Conservation (phyloP, 768 basidiomycete species). For the Kwoniella shandongensis region DNA sequence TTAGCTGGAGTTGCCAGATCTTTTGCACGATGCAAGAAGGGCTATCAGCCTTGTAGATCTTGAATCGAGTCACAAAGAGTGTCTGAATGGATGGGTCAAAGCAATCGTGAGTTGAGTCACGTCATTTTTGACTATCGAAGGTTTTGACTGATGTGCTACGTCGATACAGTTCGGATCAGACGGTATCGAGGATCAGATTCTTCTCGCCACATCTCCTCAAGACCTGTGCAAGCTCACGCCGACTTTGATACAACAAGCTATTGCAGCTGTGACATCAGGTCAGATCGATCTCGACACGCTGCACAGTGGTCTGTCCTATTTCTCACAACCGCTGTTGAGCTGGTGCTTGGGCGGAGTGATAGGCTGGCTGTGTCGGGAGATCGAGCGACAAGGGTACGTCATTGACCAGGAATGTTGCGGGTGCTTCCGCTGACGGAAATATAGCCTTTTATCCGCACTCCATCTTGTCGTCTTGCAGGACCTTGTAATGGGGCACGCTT, state of each 20-base stretch:
- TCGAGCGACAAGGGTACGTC: slow-evolving; percentile 50
- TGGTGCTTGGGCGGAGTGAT: slow-evolving; percentile 55
- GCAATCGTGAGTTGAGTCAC: slow-evolving; percentile 39
- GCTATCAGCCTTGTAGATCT: slow-evolving; percentile 26
- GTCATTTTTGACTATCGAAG: neutral
- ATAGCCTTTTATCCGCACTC: slow-evolving; percentile 36
- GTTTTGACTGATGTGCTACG: neutral
- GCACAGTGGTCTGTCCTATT: slow-evolving; percentile 54
- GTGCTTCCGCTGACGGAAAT: neutral
- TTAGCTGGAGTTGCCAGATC: slow-evolving; percentile 31
- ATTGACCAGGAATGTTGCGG: neutral
- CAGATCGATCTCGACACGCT: slow-evolving; percentile 54
- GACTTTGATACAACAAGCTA: slow-evolving; percentile 54
- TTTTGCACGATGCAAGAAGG: slow-evolving; percentile 29
- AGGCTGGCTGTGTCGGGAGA: slow-evolving; percentile 50
- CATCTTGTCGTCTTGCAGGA: slow-evolving; percentile 48
- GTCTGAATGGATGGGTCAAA: slow-evolving; percentile 49
- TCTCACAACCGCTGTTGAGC: slow-evolving; percentile 55
- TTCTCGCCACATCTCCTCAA: slow-evolving; percentile 49
- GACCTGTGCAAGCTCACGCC: slow-evolving; percentile 51
- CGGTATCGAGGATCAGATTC: slow-evolving; percentile 50
- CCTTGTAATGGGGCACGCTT: slow-evolving; percentile 31
- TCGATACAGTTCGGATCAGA: slow-evolving; percentile 49
- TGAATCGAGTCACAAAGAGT: slow-evolving; percentile 17
- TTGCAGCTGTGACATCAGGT: slow-evolving; percentile 46